Evolutionary conservation across 768 basidiomycete species (phyloP), one percentile per base, ranked within the genome.

Genomic region (Tylopilus sp.): DNA sequence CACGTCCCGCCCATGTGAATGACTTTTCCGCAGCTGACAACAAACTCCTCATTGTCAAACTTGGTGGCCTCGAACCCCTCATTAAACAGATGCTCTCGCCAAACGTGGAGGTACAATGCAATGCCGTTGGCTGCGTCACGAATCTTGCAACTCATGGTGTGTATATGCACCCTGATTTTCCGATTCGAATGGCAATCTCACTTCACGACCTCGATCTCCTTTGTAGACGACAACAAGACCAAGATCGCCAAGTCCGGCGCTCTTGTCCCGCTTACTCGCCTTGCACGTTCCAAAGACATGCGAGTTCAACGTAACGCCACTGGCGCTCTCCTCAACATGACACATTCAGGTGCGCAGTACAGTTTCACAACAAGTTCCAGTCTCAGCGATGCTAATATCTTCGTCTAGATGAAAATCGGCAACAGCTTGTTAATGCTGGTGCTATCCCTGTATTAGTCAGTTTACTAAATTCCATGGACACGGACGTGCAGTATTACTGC

Each of bases 401-500:
- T 35, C 38, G 23, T 49, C 15, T 48, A 95, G 97, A 99, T 66
- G 97, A 99, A 74, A 99, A 99, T 69, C 79, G 97, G 48, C 95
- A 98, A 64, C 95, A 98, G 61, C 86, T 99, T 49, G 97, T 99
- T 59, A 94, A 93, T 58, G 97, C 97, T 25, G 97, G 97, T 4
- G 97, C 97, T 20, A 98, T 99, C 52, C 97, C 97, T 15, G 97
- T 99, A 26, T 81, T 95, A 11, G 97, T 99, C 58, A 87, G 87
- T 63, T 78, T 99, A 30, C 76, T 99, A 56, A 97, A 95, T 66
- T 94, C 91, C 6, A 84, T 89, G 43, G 97, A 99, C 68, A 99
- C 97, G n/a, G 97, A 99, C 65, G 97, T 99, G 2, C 97, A 99
- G 69, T 99, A 99, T 65, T 99, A 99, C 68, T 99, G 97, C 71